Percentiles rank a stretch among this genome's conserved stretches.
phyloP scores from a whole-genome alignment of 495 filamentous ascomycete species.

The Aspergillus nidulans region DNA sequence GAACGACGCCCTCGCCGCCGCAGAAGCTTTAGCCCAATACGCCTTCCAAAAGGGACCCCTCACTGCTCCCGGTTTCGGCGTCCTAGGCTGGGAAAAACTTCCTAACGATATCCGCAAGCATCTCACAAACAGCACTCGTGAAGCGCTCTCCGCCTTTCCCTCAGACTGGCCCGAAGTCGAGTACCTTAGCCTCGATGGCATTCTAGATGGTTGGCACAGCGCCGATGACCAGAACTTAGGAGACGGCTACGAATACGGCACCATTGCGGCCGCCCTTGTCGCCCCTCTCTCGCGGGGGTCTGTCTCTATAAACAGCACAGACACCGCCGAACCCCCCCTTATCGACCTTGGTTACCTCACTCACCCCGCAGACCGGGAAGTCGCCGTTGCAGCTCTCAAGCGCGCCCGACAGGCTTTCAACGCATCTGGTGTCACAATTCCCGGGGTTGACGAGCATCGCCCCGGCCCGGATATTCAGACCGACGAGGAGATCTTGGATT shows the following conservation, averaged over 20 bases:
- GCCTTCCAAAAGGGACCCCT: conserved; percentile 29
- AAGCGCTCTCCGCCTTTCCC: conserved; percentile 37
- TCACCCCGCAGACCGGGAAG: conserved; percentile 47
- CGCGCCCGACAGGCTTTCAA: conserved; percentile 39
- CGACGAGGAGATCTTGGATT: conserved; percentile 48
- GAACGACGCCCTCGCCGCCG: not conserved
- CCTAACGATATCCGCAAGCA: not conserved
- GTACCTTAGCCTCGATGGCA: conserved; percentile 29
- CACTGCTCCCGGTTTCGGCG: conserved; percentile 41
- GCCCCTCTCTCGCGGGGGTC: conserved; percentile 49
- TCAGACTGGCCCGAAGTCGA: conserved; percentile 57
- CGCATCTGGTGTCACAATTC: conserved; percentile 29
- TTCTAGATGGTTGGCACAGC: conserved; percentile 19
- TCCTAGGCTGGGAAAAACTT: conserved; percentile 46
- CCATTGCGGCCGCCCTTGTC: conserved; percentile 37
- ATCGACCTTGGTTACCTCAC: conserved; percentile 55
- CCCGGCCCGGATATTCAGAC: conserved; percentile 46
- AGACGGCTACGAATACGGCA: conserved; percentile 44
- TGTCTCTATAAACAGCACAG: conserved; percentile 43
- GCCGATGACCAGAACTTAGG: conserved; percentile 22
- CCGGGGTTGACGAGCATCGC: conserved; percentile 39
- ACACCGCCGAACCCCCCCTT: conserved; percentile 41
- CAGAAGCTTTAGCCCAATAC: conserved; percentile 7
- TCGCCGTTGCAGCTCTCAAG: conserved; percentile 49
- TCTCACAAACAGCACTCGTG: conserved; percentile 4